Base-by-base conservation (phyloP, 257 asterid genomes). In the Verbascum thapsus region DNA sequence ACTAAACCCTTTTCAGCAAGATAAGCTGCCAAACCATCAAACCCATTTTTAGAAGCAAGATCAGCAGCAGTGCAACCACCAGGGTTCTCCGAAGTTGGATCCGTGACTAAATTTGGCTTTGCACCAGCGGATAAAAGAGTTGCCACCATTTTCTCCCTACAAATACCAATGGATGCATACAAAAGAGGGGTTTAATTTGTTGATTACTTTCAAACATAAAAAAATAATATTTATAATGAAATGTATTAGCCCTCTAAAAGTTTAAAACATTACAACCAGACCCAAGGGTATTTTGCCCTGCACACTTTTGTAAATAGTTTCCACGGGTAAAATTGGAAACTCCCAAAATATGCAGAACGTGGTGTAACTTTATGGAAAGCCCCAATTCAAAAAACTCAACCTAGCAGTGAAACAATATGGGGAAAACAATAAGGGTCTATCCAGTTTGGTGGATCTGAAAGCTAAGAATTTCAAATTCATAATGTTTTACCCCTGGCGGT, bases 71-170 rank as follows among this genome's bases (percentile, higher is more conserved):
- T 81, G 69, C 53, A 71, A 52, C 95, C 95, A 39, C 78, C 77
- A 40, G 88, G 82, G 73, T 75, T 71, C 58, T 70, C 85, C 22
- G 87, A 57, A 58, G 82, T 75, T 51, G 95, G 91, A 67, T 86
- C 91, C 1, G 95, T 79, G 23, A 83, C 95, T 70, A 86, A 66
- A 78, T 78, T 71, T 37, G 95, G 83, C 58, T 83, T 86, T 34
- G 91, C 91, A 59, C 95, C 87, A 42, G 88, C 87, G 44, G 88
- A 77, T 75, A 83, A 74, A 69, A 86, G 95, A 38, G 76, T 53
- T 6, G 91, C 95, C 18, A 81, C 88, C 91, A 83, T 83, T 76
- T 78, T 75, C 77, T 81, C 91, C 73, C 95, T 86, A 77, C 45
- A 72, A 76, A 34, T 72, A 43, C 10, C 38, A 20, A 74, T 5